phyloP scores from a whole-genome alignment of 2,329 filamentous ascomycete genomes.

The Ophiostoma ips region DNA sequence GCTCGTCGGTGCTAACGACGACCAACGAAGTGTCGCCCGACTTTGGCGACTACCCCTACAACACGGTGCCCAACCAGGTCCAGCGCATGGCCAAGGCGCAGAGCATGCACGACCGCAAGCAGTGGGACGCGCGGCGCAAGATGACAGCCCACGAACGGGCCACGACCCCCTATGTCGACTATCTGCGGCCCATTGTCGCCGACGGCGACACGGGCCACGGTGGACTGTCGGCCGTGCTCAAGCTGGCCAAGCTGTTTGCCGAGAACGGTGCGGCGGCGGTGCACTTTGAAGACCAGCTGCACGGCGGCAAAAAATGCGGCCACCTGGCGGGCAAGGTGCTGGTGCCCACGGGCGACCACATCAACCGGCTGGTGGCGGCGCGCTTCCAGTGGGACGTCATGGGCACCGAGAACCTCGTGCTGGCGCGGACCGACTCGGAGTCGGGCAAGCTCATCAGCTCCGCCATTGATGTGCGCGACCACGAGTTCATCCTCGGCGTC shows the following conservation, averaged over 20 bases:
- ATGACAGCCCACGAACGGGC: conserved; percentile 60
- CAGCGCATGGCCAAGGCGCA: conserved; percentile 94
- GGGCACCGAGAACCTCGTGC: conserved; percentile 87
- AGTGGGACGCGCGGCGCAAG: conserved; percentile 75
- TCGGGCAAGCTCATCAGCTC: conserved; percentile 82
- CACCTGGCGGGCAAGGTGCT: conserved; percentile 93
- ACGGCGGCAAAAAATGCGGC: conserved; percentile 96
- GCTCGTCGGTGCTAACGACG: conserved; percentile 78
- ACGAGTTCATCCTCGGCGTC: conserved; percentile 69
- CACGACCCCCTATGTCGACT: conserved; percentile 74
- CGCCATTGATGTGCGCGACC: conserved; percentile 84
- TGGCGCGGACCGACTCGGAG: conserved; percentile 91
- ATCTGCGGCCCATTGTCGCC: conserved; percentile 85
- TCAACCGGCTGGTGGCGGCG: conserved; percentile 82
- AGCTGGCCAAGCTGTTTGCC: conserved; percentile 92
- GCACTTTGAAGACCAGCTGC: conserved; percentile 95
- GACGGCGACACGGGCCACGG: conserved; percentile 96
- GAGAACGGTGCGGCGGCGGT: conserved; percentile 94
- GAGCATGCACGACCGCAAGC: conserved; percentile 89
- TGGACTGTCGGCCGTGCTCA: conserved; percentile 81
- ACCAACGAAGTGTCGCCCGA: conserved; percentile 97
- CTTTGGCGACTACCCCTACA: conserved; percentile 98
- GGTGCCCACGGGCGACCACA: conserved; percentile 87
- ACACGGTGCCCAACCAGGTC: conserved; percentile 96
- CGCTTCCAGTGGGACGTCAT: conserved; percentile 98